phyloP scores from a whole-genome alignment of 2,329 filamentous ascomycete genomes.

The Trichoderma afroharzianum region DNA sequence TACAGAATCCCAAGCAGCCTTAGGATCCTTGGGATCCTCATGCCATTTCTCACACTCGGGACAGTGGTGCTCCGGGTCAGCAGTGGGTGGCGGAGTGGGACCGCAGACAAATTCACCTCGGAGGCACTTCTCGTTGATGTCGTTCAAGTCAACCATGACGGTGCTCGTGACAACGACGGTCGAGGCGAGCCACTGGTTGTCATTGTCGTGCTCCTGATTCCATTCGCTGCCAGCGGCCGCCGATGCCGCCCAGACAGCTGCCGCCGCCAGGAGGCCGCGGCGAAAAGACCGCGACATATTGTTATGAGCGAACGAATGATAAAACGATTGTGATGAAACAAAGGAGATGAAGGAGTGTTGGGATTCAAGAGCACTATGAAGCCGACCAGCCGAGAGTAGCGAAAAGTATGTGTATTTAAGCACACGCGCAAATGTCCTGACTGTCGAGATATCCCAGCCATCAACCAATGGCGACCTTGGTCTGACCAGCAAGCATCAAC shows the following conservation, averaged over 20 bases:
- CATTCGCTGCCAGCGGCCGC: constrained; percentile 3
- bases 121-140: not conserved
- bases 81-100: not conserved
- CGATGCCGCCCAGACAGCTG: constrained; percentile 8
- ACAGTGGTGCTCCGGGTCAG: not conserved
- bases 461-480: not conserved
- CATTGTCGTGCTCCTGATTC: not conserved
- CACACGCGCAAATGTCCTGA: not conserved
- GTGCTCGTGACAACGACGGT: constrained; percentile 5
- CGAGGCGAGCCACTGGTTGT: constrained; percentile 8
- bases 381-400: not conserved
- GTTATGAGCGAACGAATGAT: not conserved
- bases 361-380: not conserved
- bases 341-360: not conserved
- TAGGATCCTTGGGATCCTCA: not conserved
- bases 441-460: not conserved
- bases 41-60: not conserved
- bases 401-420: constrained; percentile 9
- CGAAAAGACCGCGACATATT: constrained; percentile 10
- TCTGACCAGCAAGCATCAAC: not conserved
- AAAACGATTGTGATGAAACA: not conserved
- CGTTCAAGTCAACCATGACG: not conserved
- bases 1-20: not conserved
- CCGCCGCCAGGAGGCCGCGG: constrained; percentile 10
- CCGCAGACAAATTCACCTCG: not conserved